Conservation (phyloP, 306 rosid species). For the Luffa aegyptiaca region DNA sequence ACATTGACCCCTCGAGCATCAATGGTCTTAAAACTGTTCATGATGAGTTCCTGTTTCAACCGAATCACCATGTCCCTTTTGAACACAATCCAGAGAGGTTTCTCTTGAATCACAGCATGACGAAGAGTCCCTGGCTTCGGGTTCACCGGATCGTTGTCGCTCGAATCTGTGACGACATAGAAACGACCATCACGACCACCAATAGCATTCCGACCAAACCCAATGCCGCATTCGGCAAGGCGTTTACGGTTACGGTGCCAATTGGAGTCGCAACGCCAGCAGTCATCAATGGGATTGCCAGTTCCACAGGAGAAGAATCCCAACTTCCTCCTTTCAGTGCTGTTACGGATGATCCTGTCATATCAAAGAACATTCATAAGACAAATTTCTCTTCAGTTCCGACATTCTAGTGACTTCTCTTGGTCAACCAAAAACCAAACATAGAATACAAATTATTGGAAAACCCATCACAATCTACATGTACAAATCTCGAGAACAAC, state of each 20-base stretch:
- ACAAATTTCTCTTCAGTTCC: not conserved
- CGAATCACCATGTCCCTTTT: constrained; percentile 95
- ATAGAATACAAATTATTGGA: not conserved
- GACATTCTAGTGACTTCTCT: not conserved
- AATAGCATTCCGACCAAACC: constrained; percentile 87
- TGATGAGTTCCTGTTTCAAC: constrained; percentile 81
- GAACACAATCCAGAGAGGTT: constrained; percentile 95
- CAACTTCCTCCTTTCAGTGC: constrained; percentile 78
- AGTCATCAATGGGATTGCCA: constrained; percentile 97
- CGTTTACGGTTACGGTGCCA: constrained; percentile 93
- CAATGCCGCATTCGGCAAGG: constrained; percentile 96
- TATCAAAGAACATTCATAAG: constrained; percentile 3
- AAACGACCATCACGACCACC: constrained; percentile 96
- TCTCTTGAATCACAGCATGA: constrained; percentile 81
- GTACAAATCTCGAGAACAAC: not conserved
- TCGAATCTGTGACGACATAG: constrained; percentile 82
- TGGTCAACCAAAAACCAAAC: not conserved
- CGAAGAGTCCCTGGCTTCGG: constrained; percentile 89
- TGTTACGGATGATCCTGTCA: constrained; percentile 71
- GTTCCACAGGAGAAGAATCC: constrained; percentile 97
- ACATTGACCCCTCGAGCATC: constrained; percentile 95
- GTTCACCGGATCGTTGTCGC: constrained; percentile 84
- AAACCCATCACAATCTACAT: not conserved
- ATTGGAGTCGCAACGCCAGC: constrained; percentile 88
- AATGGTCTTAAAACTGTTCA: constrained; percentile 96